Evolutionary conservation across 2,329 filamentous ascomycete species (phyloP), one percentile per base, ranked within the genome.

Genomic region (Sordariomycetes sp.): DNA sequence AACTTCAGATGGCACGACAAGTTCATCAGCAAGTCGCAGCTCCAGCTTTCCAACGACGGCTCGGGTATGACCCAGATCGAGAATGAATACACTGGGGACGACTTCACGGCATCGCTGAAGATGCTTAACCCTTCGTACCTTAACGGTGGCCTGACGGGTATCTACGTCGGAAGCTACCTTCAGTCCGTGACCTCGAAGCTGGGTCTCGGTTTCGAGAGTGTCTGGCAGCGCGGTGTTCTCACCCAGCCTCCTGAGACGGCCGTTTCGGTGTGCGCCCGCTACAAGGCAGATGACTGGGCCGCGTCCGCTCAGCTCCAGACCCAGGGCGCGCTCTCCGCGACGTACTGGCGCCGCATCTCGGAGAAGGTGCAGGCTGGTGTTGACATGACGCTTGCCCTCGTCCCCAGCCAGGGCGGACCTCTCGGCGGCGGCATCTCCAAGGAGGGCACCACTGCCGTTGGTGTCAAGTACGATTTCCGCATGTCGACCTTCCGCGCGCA

Each of bases 391-490:
- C 80, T 99, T 59, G 87, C 91, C 62, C 86, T 96, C 64, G 84
- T 84, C 35, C 77, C 81, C 32, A 78, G 81, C 57, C 74, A 76
- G 56, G 82, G 81, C 56, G 81, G 82, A 61, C 75, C 89, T 72
- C 90, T 94, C 84, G 89, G 89, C 66, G 83, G 79, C 60, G 84
- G 84, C 53, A 70, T 85, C 57, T 82, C 85, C 70, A 92, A 90
- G 72, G 91, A 99, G 72, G 94, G 94, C 58, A 81, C 89, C 60
- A 91, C 95, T 57, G 90, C 91, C 57, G 81, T 97, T 65, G 94
- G 92, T 66, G 89, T 90, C 69, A 99, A 99, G 76, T 99, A 99
- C 75, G 92, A 96, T 71, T 99, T 99, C 83, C 84, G 89, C 68
- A 89, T 90, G 75, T 94, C 89, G 57, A 94, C 90, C 55, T 96